Conservation (phyloP, 768 basidiomycete species). For the Suillus sp. region DNA sequence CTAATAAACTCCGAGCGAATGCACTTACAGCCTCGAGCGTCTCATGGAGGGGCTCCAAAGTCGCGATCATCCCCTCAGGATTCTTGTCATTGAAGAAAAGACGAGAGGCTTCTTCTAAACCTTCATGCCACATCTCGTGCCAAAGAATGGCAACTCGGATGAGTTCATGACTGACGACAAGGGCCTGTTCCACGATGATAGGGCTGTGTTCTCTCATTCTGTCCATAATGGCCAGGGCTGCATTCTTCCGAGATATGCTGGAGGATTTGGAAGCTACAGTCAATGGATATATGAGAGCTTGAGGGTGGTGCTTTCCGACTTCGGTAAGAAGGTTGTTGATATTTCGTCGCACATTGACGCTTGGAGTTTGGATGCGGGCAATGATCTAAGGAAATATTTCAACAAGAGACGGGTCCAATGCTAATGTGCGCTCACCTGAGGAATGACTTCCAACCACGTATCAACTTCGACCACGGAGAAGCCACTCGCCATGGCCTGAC, state of each 20-base stretch:
- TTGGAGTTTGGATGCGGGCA: conserved; percentile 96
- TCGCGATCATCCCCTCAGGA: conserved; percentile 94
- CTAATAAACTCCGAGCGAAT: not conserved
- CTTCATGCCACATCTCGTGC: conserved; percentile 99
- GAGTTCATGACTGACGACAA: conserved; percentile 88
- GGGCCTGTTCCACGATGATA: conserved; percentile 82
- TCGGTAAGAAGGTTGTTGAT: conserved; percentile 88
- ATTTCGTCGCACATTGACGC: conserved; percentile 80
- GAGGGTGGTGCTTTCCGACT: conserved; percentile 95
- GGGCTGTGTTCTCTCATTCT: conserved; percentile 92
- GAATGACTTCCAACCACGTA: conserved; percentile 98
- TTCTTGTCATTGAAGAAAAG: conserved; percentile 97
- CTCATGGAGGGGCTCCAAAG: conserved; percentile 89
- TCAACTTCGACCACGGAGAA: conserved; percentile 91
- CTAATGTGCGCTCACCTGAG: conserved; percentile 63
- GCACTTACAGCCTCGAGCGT: conserved; percentile 79
- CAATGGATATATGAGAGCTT: conserved; percentile 93
- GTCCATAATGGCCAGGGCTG: conserved; percentile 86
- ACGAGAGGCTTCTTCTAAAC: conserved; percentile 94
- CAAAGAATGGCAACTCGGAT: conserved; percentile 97
- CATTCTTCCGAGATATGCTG: conserved; percentile 75
- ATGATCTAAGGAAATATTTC: conserved; percentile 67
- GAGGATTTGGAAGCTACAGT: conserved; percentile 98
- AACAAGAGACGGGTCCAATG: not conserved
- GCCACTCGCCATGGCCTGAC: conserved; percentile 83